phyloP scores from a whole-genome alignment of 2,329 filamentous ascomycete species.

The Dothistroma septosporum region DNA sequence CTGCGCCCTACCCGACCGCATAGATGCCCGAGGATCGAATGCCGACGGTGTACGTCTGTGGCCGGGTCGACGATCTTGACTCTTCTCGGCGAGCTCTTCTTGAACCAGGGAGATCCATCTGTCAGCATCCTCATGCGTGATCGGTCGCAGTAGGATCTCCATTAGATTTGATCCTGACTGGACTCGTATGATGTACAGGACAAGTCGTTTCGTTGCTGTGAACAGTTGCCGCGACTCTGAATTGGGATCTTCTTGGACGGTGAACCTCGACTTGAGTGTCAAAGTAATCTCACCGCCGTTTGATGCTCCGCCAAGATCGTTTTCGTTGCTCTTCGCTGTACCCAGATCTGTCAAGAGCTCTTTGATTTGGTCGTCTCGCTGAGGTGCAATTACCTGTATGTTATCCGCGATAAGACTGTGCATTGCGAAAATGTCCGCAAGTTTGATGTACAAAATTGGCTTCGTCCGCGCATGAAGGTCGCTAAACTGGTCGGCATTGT shows the following conservation, averaged over 20 bases:
- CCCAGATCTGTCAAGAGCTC: constrained; percentile 92
- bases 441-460: constrained; percentile 98
- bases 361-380: constrained; percentile 78
- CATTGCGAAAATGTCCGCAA: constrained; percentile 94
- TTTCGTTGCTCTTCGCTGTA: constrained; percentile 94
- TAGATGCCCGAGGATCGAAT: constrained; percentile 31
- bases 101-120: constrained; percentile 78
- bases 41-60: constrained; percentile 25
- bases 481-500: constrained; percentile 98
- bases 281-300: constrained; percentile 35
- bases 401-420: constrained; percentile 83
- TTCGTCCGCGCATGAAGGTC: constrained; percentile 95
- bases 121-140: constrained; percentile 79
- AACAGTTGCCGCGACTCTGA: constrained; percentile 87
- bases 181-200: constrained; percentile 95
- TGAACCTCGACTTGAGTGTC: constrained; percentile 35
- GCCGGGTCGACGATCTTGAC: constrained; percentile 33
- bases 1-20: constrained; percentile 30
- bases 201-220: constrained; percentile 96
- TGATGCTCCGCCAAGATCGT: constrained; percentile 50
- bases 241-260: constrained; percentile 66
- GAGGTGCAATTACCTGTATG: constrained; percentile 70
- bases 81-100: constrained; percentile 64
- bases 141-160: constrained; percentile 89
- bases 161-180: constrained; percentile 89